Base-by-base conservation (phyloP, 2,329 filamentous ascomycete genomes). In the Aspergillus unguis region DNA sequence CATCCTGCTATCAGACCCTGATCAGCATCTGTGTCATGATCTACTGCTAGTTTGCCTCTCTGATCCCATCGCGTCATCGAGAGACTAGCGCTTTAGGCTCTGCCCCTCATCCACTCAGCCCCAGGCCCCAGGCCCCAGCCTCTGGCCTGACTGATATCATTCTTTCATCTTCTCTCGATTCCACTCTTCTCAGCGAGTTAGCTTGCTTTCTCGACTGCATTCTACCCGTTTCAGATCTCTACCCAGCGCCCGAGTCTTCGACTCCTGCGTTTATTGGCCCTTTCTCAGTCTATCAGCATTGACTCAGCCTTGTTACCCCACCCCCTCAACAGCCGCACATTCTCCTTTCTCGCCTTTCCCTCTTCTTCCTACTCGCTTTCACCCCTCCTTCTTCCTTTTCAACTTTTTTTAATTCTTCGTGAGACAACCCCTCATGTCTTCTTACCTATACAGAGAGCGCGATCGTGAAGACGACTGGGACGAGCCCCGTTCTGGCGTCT, bases 391-490 rank as follows among this genome's bases (percentile, higher is more conserved):
- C 28, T 35, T 28, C 45, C 50, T 38, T 41, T 25, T 10, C 49
- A 41, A 44, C 43, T 43, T 32, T 46, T 48, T 50, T 28, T 26
- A 38, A 33, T 41, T 32, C 31, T 49, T 42, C 31, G 31, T 38
- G 4, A 42, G 31, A 50, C 44, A 40, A 33, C 52, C 48, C 60
- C 52, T 55, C 54, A 60, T 57, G 56, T 62, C 70, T 49, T 70
- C 70, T 50, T 71, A 71, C 59, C 56, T 63, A 25, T 70, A 73
- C 61, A 65, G 69, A 66, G 71, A 75, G 48, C 64, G 68, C 40
- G 68, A 74, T 44, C 64, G 71, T 46, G 70, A 70, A 33, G 69
- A 69, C 27, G 68, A 72, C 47, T 75, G 70, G 64, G 73, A 77
- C 53, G 73, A 75, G 40, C 64, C 66, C 55, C 69, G 72, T 50